Base-by-base conservation (phyloP, 1,284 basidiomycete genomes). In the Ceratobasidium papillatum region DNA sequence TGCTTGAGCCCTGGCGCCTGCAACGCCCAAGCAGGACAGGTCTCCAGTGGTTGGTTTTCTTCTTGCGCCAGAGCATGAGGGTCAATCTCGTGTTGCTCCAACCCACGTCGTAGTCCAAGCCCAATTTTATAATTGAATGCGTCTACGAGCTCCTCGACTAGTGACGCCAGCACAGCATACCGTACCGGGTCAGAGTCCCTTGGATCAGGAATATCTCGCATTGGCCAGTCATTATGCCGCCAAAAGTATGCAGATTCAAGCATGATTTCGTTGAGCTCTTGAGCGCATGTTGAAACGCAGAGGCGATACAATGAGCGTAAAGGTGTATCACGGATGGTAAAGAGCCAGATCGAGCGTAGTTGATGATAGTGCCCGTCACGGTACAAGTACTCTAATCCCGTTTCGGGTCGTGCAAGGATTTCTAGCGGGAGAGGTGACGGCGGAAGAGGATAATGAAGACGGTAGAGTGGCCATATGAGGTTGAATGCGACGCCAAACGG, bases 121-220 rank as follows among this genome's bases (percentile, higher is more conserved):
- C 34, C 54, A 41, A 74, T 74, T 34, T 74, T 74, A 22, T 47
- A 54, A 47, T 74, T 74, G 63, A 74, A 74, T 2, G 73, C 73
- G 11, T 22, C 45, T 12, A 61, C 73, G 19, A 74, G 36, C 52
- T 64, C 62, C 38, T 74, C 73, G 14, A 66, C 73, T 27, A 74
- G 27, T 17, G 73, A 64, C 30, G 73, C 73, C 17, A 74, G 63
- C 51, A 74, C 38, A 14, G 73, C 73, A 30, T 74, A 66, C 22
- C 73, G 73, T 7, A 66, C 62, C 7, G 63, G 73, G 34, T 74
- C 73, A 12, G 73, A 63, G 51, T 74, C 73, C n/a, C 43, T 43
- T 36, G 73, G 73, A 45, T 74, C 63, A 25, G 73, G 73, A 19
- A 74, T 74, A 30, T 74, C 73, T 2, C n/a, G 27, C 14, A 66